Percentiles rank a stretch among this genome's conserved stretches.
Conservation (phyloP, 1,284 basidiomycete species). For the Marasmius fiardii region DNA sequence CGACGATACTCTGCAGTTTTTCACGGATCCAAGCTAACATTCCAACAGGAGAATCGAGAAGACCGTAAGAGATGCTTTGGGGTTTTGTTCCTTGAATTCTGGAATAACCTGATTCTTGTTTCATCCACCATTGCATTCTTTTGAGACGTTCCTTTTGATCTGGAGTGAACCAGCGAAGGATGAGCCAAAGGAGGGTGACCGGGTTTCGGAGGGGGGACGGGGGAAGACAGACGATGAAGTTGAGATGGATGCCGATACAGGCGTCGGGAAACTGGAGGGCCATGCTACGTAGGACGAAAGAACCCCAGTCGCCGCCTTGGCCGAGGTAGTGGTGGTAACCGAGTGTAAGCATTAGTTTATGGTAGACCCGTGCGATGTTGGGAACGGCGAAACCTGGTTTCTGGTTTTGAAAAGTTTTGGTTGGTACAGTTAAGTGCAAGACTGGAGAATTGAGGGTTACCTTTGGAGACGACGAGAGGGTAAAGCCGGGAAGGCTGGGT, state of each 20-base stretch:
- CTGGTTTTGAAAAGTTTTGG: conserved; percentile 8
- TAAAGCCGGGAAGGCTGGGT: conserved; percentile 40
- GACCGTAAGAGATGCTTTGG: conserved; percentile 17
- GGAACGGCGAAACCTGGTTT: conserved; percentile 21
- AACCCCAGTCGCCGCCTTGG: conserved; percentile 47
- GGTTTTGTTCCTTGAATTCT: conserved; percentile 17
- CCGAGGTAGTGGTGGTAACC: conserved; percentile 36
- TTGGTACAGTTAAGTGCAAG: background rate
- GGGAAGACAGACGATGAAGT: conserved; percentile 21
- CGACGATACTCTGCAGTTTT: conserved; percentile 13
- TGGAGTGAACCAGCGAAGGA: conserved; percentile 11
- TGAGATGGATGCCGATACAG: conserved; percentile 24
- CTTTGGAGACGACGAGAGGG: conserved; percentile 29
- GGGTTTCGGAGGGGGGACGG: conserved; percentile 19
- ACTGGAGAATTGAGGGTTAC: conserved; percentile 16
- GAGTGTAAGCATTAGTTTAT: conserved; percentile 39
- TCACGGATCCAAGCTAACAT: conserved; percentile 19
- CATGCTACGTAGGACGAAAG: conserved; percentile 24
- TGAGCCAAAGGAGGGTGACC: conserved; percentile 8
- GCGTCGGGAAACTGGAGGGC: conserved; percentile 21
- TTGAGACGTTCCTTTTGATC: conserved; percentile 12
- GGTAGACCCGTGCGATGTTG: conserved; percentile 23
- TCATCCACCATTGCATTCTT: conserved; percentile 14
- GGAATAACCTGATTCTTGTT: conserved; percentile 15
- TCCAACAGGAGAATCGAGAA: conserved; percentile 18